A percentile compares a stretch with the other conserved stretches of the same genome.
phyloP scores from a whole-genome alignment of 768 basidiomycete species.

The Tylopilus felleus region DNA sequence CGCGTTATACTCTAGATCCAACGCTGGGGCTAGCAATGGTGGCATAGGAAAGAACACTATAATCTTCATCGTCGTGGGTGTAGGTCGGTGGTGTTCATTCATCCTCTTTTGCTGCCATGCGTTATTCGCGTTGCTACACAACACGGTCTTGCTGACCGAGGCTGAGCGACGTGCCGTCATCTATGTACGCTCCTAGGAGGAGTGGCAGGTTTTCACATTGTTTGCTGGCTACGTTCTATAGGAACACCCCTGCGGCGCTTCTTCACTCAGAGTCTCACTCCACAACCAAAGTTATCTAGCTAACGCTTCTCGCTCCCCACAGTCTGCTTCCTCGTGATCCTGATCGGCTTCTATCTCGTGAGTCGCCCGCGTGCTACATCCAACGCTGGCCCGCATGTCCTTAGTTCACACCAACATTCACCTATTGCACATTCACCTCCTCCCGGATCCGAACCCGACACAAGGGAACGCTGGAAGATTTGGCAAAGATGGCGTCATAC shows the following conservation, averaged over 20 bases:
- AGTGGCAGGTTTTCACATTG: background rate
- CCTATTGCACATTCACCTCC: slow-evolving; percentile 1
- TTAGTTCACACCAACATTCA: background rate
- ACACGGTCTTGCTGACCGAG: background rate
- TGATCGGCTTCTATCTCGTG: slow-evolving; percentile 29
- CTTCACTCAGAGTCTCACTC: background rate
- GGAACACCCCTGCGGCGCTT: background rate
- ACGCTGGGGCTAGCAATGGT: background rate
- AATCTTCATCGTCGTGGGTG: slow-evolving; percentile 23
- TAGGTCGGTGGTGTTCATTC: slow-evolving; percentile 22
- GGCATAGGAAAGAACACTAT: slow-evolving; percentile 14
- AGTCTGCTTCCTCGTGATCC: slow-evolving; percentile 25
- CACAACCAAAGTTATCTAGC: background rate
- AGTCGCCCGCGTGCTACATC: slow-evolving; percentile 10
- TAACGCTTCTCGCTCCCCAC: slow-evolving; percentile 5
- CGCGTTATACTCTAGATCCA: slow-evolving; percentile 10
- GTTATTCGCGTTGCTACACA: background rate
- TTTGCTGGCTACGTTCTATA: background rate
- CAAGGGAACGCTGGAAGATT: slow-evolving; percentile 12
- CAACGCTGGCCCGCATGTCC: background rate
- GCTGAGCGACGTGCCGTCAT: background rate
- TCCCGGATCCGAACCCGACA: background rate
- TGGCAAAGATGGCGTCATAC: slow-evolving; percentile 16
- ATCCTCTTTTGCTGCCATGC: background rate
- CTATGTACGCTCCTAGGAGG: background rate